These are phyloP conservation scores for Serpula lacrymans DNA, from an alignment of 768 basidiomycete species.

Conservation along the genomic window DNA sequence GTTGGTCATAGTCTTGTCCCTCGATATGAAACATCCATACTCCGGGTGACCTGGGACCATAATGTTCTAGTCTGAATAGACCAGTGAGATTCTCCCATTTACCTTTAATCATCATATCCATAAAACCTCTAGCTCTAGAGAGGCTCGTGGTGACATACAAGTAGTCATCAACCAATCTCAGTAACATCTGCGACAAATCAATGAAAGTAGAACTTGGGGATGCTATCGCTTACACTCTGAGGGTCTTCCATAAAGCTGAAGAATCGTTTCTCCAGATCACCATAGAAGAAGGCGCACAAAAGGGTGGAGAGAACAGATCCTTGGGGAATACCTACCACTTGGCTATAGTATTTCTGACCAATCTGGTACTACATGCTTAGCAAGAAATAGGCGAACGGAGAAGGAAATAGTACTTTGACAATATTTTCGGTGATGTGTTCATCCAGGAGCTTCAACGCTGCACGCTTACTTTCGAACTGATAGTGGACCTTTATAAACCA, in stretches of 20 bases:
- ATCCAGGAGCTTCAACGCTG: conserved; percentile 70
- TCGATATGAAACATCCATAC: conserved; percentile 89
- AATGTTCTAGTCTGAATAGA: neutral
- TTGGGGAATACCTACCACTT: conserved; percentile 94
- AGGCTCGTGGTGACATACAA: conserved; percentile 75
- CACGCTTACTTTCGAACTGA: conserved; percentile 44
- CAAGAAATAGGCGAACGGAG: conserved; percentile 6
- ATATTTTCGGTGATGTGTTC: conserved; percentile 93
- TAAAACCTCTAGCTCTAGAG: conserved; percentile 59
- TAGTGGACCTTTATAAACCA: conserved; percentile 45
- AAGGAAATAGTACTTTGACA: conserved; percentile 50
- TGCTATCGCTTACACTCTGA: conserved; percentile 51
- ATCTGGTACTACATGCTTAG: conserved; percentile 48
- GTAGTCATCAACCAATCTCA: conserved; percentile 95
- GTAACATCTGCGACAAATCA: conserved; percentile 50
- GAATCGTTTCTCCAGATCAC: conserved; percentile 72
- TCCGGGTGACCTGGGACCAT: conserved; percentile 71
- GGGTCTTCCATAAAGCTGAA: conserved; percentile 49
- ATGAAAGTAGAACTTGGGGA: neutral
- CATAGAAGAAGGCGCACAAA: conserved; percentile 95
- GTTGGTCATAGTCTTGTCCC: conserved; percentile 86
- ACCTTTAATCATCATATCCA: conserved; percentile 77
- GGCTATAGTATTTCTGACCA: conserved; percentile 74
- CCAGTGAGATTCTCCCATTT: neutral
- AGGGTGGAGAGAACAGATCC: conserved; percentile 93